Percentiles rank a stretch among this genome's conserved stretches.
phyloP scores from a whole-genome alignment of 108 stramenopile genomes.

The Discostella stelligeroides region DNA sequence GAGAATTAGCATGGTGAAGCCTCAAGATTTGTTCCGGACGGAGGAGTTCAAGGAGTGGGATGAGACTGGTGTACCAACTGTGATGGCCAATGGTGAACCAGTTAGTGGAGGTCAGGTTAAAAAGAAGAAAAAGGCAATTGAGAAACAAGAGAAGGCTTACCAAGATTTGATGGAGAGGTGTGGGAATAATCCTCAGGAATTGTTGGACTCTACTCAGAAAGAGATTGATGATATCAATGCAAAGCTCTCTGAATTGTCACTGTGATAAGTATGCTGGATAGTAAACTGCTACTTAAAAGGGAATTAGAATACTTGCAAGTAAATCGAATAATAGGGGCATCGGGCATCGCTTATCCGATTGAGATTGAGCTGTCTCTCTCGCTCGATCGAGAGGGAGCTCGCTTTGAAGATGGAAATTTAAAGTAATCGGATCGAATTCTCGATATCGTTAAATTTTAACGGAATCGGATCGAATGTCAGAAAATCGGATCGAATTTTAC shows the following conservation, averaged over 20 bases:
- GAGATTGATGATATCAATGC: conserved; percentile 47
- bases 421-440: too few relatives aligned
- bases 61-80: conserved; percentile 51
- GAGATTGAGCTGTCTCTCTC: too few relatives aligned
- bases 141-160: conserved; percentile 50
- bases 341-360: too few relatives aligned
- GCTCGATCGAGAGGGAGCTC: too few relatives aligned
- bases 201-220: conserved; percentile 39
- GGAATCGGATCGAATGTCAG: too few relatives aligned
- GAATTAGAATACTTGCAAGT: too few relatives aligned
- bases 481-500: too few relatives aligned
- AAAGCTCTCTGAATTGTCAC: conserved; percentile 41
- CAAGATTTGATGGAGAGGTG: conserved; percentile 52
- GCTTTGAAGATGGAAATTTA: too few relatives aligned
- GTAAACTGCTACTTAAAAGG: too few relatives aligned
- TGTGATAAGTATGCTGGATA: conserved; percentile 16
- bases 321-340: too few relatives aligned
- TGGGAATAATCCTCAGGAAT: conserved; percentile 47
- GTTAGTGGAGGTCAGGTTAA: conserved; percentile 52
- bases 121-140: conserved; percentile 54
- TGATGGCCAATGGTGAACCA: conserved; percentile 46
- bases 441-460: too few relatives aligned
- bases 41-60: conserved; percentile 64
- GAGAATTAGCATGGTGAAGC: conserved; percentile 49
- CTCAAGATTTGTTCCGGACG: conserved; percentile 53